A percentile compares a stretch with the other conserved stretches of the same genome.
phyloP scores from a whole-genome alignment of 306 rosid genomes.

The Canavalia gladiata region DNA sequence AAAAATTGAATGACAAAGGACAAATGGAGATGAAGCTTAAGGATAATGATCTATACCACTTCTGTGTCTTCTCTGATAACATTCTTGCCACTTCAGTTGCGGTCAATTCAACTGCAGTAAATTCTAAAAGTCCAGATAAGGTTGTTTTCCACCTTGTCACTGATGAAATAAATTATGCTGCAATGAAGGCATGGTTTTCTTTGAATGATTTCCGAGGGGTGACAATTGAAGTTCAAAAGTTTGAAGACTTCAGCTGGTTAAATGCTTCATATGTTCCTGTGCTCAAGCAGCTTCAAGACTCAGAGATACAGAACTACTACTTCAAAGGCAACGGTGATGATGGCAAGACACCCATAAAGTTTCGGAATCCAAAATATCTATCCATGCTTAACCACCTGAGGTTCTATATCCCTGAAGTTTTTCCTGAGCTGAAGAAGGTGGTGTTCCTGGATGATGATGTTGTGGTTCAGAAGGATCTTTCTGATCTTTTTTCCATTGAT shows the following conservation, averaged over 20 bases:
- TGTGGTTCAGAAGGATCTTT: constrained; percentile 78
- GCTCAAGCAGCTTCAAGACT: constrained; percentile 85
- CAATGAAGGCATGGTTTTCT: constrained; percentile 85
- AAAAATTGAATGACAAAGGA: constrained; percentile 57
- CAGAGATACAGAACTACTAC: constrained; percentile 79
- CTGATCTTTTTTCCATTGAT: constrained; percentile 68
- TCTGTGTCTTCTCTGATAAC: constrained; percentile 81
- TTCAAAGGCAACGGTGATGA: constrained; percentile 67
- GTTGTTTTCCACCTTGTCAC: constrained; percentile 81
- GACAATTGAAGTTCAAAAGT: constrained; percentile 71
- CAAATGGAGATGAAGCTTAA: constrained; percentile 64
- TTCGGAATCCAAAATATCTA: constrained; percentile 80
- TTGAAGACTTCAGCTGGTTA: constrained; percentile 76
- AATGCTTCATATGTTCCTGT: constrained; percentile 86
- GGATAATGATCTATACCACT: constrained; percentile 69
- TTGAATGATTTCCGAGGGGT: constrained; percentile 64
- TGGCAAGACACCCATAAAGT: constrained; percentile 76
- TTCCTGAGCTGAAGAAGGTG: constrained; percentile 75
- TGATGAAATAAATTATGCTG: constrained; percentile 70
- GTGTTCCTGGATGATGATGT: constrained; percentile 81
- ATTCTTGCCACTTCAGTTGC: constrained; percentile 80
- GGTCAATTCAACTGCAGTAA: constrained; percentile 74
- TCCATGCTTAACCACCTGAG: constrained; percentile 88
- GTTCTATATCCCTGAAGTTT: constrained; percentile 83
- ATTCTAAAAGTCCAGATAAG: constrained; percentile 64